A percentile compares a stretch with the other conserved stretches of the same genome.
phyloP scores from a whole-genome alignment of 768 basidiomycete species.

The Pulveroboletus ravenelii region DNA sequence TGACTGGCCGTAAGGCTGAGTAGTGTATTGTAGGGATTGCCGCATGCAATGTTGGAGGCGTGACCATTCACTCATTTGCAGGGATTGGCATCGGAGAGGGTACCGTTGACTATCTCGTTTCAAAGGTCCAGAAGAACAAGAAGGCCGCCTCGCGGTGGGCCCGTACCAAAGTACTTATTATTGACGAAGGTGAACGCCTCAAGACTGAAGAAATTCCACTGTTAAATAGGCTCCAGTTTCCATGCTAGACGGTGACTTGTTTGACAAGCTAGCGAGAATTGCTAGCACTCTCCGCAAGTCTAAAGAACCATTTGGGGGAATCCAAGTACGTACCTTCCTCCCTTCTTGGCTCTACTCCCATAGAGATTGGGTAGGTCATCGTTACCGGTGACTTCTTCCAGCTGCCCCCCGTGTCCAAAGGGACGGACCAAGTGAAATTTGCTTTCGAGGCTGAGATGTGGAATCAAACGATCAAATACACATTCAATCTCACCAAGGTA shows the following conservation, averaged over 20 bases:
- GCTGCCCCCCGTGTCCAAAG: conserved; percentile 84
- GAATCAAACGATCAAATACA: conserved; percentile 68
- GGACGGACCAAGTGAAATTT: conserved; percentile 60
- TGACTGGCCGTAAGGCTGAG: background rate
- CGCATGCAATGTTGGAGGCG: conserved; percentile 95
- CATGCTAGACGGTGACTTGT: conserved; percentile 92
- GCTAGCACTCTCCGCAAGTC: conserved; percentile 61
- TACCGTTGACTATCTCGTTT: conserved; percentile 51
- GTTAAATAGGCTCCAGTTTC: conserved; percentile 57
- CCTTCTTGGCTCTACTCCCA: background rate
- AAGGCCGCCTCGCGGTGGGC: conserved; percentile 79
- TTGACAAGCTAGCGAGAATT: conserved; percentile 82
- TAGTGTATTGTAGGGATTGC: conserved; percentile 62
- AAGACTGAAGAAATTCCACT: background rate
- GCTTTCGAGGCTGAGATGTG: conserved; percentile 88
- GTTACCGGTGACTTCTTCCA: conserved; percentile 99
- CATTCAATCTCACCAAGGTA: conserved; percentile 91
- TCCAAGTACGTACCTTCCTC: conserved; percentile 54
- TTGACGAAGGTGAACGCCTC: conserved; percentile 61
- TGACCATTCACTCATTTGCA: conserved; percentile 94
- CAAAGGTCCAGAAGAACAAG: conserved; percentile 74
- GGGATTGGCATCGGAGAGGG: conserved; percentile 86
- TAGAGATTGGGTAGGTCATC: conserved; percentile 50
- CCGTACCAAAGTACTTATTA: conserved; percentile 77
- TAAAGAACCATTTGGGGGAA: conserved; percentile 82